phyloP scores from a whole-genome alignment of 495 filamentous ascomycete genomes.

The Penicillium lagena region DNA sequence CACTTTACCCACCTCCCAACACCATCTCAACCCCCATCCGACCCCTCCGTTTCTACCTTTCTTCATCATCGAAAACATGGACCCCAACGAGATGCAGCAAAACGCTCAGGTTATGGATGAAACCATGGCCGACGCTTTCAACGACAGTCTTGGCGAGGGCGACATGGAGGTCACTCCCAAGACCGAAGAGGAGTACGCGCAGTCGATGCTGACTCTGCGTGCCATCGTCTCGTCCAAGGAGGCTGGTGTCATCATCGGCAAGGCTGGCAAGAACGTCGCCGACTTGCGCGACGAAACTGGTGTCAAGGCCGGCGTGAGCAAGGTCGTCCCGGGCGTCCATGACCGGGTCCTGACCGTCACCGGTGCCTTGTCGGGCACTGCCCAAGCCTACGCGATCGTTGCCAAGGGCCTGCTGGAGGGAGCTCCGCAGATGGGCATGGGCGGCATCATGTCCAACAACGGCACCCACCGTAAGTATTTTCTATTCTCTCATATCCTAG shows the following conservation, averaged over 20 bases:
- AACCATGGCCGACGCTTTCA: constrained; percentile 44
- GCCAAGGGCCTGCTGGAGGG: constrained; percentile 87
- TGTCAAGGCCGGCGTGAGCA: constrained; percentile 96
- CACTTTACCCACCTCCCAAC: constrained; percentile 3
- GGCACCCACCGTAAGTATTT: constrained; percentile 84
- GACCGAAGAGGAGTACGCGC: constrained; percentile 94
- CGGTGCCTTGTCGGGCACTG: constrained; percentile 75
- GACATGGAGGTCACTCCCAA: constrained; percentile 67
- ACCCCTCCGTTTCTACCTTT: constrained; percentile 1
- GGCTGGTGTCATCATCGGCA: constrained; percentile 97
- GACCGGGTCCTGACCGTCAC: constrained; percentile 95
- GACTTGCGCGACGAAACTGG: constrained; percentile 95
- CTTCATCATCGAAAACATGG: constrained; percentile 30
- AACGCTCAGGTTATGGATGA: constrained; percentile 28
- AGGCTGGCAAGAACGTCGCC: constrained; percentile 96
- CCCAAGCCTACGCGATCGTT: constrained; percentile 88
- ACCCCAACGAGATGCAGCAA: constrained; percentile 42
- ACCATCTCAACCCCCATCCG: constrained; percentile 4
- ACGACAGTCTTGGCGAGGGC: constrained; percentile 46
- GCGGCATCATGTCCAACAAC: constrained; percentile 72
- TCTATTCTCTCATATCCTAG: not conserved
- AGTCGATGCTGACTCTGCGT: constrained; percentile 83
- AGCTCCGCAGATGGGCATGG: constrained; percentile 92
- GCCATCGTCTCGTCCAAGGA: constrained; percentile 98
- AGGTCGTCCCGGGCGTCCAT: constrained; percentile 94